These are phyloP conservation scores for Neoconidiobolus thromboides DNA, from an alignment of 371 early-diverging fungal genomes.

Conservation along the genomic window DNA sequence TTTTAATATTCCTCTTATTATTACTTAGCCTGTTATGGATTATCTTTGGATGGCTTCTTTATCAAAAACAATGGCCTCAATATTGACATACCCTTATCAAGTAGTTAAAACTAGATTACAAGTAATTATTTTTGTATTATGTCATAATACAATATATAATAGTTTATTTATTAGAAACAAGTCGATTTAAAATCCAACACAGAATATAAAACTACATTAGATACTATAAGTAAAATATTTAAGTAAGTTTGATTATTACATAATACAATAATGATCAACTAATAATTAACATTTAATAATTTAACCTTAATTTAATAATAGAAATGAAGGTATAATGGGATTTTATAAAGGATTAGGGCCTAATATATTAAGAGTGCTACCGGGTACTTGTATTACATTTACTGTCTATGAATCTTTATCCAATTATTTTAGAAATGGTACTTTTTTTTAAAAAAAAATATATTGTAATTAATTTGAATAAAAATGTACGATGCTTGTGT, in stretches of 20 bases:
- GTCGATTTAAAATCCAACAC: slow-evolving; percentile 13
- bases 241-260: slow-evolving; percentile 13
- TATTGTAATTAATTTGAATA: too few relatives aligned
- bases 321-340: slow-evolving; percentile 57
- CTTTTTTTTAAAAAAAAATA: background rate
- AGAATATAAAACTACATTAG: slow-evolving; percentile 42
- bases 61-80: slow-evolving; percentile 74
- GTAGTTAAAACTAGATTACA: slow-evolving; percentile 78
- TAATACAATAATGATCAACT: background rate
- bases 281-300: background rate
- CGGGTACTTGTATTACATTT: slow-evolving; percentile 91
- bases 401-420: slow-evolving; percentile 67
- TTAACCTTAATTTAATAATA: slow-evolving; percentile 4
- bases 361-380: slow-evolving; percentile 72
- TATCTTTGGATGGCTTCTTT: slow-evolving; percentile 67
- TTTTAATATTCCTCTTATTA: background rate
- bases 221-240: slow-evolving; percentile 49
- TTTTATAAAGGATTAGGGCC: slow-evolving; percentile 93
- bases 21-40: slow-evolving; percentile 31
- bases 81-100: slow-evolving; percentile 88
- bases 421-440: background rate
- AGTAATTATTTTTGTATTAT: slow-evolving; percentile 12
- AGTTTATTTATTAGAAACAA: background rate
- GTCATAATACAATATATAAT: background rate
- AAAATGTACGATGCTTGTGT: too few relatives aligned